phyloP scores from a whole-genome alignment of 2,329 filamentous ascomycete species.

The Clarireedia homoeocarpa region DNA sequence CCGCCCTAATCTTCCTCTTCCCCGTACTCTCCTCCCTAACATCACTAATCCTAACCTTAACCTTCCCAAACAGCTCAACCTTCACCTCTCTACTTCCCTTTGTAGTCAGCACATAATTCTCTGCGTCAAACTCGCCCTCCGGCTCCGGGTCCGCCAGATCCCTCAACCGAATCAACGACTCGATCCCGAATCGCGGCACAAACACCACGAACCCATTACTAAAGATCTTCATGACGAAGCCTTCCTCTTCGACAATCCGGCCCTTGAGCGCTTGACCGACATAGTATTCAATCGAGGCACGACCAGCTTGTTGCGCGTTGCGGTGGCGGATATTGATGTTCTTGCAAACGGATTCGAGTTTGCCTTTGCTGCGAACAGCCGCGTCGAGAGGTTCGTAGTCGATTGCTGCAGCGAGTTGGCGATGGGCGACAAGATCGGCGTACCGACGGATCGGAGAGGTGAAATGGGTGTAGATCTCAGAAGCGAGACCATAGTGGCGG shows the following conservation, averaged over 20 bases:
- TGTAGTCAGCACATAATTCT: slow-evolving; percentile 69
- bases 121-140: slow-evolving; percentile 74
- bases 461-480: slow-evolving; percentile 97
- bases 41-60: slow-evolving; percentile 81
- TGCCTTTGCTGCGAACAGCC: slow-evolving; percentile 70
- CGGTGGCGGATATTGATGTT: slow-evolving; percentile 98
- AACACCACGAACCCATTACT: slow-evolving; percentile 96
- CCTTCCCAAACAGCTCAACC: slow-evolving; percentile 87
- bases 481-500: slow-evolving; percentile 92
- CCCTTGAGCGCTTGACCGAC: slow-evolving; percentile 92
- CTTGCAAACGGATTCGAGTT: slow-evolving; percentile 88
- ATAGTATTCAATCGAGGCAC: slow-evolving; percentile 94
- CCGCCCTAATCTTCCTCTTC: slow-evolving; percentile 83
- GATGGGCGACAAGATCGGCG: slow-evolving; percentile 89
- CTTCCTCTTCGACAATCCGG: slow-evolving; percentile 69
- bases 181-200: slow-evolving; percentile 91
- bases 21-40: slow-evolving; percentile 93
- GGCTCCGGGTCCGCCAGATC: slow-evolving; percentile 75
- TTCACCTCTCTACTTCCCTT: slow-evolving; percentile 46
- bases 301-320: slow-evolving; percentile 91
- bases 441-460: slow-evolving; percentile 96
- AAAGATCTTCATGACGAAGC: slow-evolving; percentile 95
- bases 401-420: slow-evolving; percentile 91
- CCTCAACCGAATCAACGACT: slow-evolving; percentile 78
- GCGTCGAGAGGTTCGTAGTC: slow-evolving; percentile 83